Conservation (phyloP, 306 rosid genomes). For the Vigna hirtella region DNA sequence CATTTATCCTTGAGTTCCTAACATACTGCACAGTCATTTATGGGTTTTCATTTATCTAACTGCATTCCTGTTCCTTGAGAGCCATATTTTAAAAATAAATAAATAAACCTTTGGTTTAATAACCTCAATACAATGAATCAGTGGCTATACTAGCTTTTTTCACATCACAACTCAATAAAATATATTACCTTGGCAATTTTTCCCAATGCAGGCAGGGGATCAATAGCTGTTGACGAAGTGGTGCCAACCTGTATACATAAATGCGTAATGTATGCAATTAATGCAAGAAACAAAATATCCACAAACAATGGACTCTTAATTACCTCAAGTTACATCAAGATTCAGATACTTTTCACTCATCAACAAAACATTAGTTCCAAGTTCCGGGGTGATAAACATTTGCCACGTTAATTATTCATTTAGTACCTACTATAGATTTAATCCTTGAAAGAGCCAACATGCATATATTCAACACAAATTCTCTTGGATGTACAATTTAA, state of each 20-base stretch:
- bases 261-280: conserved; percentile 31
- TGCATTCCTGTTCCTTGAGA: conserved; percentile 24
- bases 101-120: neutral
- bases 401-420: conserved; percentile 6
- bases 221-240: conserved; percentile 93
- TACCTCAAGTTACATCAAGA: conserved; percentile 7
- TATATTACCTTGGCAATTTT: conserved; percentile 70
- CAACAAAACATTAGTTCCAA: conserved; percentile 18
- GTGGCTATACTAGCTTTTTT: conserved; percentile 17
- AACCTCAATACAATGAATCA: conserved; percentile 31
- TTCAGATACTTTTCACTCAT: conserved; percentile 8
- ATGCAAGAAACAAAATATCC: conserved; percentile 25
- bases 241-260: conserved; percentile 77
- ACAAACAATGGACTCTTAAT: neutral
- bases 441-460: conserved; percentile 8
- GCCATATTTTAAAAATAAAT: neutral
- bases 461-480: conserved; percentile 11
- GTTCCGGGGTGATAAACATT: conserved; percentile 14
- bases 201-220: conserved; percentile 77
- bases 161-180: conserved; percentile 34
- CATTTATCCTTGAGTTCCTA: conserved; percentile 10
- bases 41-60: conserved; percentile 30
- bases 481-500: conserved; percentile 16
- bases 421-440: conserved; percentile 18
- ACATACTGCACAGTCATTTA: conserved; percentile 28